Evolutionary conservation across 225 moss, liverwort and hornwort genomes (phyloP).

Genomic region (Polytrichum formosum): DNA sequence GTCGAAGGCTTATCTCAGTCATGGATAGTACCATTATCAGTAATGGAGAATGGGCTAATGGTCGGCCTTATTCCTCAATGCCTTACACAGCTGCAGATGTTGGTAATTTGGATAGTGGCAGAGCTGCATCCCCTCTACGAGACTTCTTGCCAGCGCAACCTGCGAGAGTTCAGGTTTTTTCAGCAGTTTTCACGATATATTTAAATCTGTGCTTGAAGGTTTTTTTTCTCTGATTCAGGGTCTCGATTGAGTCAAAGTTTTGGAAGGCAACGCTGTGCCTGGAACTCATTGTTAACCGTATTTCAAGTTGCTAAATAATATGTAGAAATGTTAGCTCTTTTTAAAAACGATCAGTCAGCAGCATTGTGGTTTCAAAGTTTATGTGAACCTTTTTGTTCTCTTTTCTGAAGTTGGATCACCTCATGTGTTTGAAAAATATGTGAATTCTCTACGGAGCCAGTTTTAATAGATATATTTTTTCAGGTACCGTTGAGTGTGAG

Average conservation of each 20-base stretch:
- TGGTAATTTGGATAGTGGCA: constrained; percentile 69
- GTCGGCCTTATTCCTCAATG: constrained; percentile 30
- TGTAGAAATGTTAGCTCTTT: too few relatives aligned
- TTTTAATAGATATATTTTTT: not conserved
- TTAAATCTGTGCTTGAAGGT: too few relatives aligned
- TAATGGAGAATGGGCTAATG: constrained; percentile 70
- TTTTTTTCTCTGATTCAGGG: too few relatives aligned
- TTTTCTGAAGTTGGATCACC: not conserved
- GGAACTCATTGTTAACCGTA: too few relatives aligned
- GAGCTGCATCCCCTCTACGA: constrained; percentile 71
- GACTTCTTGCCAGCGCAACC: constrained; percentile 89
- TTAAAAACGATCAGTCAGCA: too few relatives aligned
- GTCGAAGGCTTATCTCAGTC: constrained; percentile 53
- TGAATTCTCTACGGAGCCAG: not conserved
- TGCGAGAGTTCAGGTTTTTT: constrained; percentile 66
- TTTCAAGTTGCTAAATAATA: too few relatives aligned
- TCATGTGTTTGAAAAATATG: not conserved
- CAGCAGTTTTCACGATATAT: too few relatives aligned
- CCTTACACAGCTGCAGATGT: constrained; percentile 71
- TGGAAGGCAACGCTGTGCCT: too few relatives aligned
- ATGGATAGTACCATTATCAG: constrained; percentile 38
- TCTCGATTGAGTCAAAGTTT: too few relatives aligned
- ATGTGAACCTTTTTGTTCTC: not conserved
- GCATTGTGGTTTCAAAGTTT: too few relatives aligned
- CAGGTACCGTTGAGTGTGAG: constrained; percentile 69